Evolutionary conservation across 2,329 filamentous ascomycete genomes (phyloP).

Genomic region (Colletotrichum costaricense): DNA sequence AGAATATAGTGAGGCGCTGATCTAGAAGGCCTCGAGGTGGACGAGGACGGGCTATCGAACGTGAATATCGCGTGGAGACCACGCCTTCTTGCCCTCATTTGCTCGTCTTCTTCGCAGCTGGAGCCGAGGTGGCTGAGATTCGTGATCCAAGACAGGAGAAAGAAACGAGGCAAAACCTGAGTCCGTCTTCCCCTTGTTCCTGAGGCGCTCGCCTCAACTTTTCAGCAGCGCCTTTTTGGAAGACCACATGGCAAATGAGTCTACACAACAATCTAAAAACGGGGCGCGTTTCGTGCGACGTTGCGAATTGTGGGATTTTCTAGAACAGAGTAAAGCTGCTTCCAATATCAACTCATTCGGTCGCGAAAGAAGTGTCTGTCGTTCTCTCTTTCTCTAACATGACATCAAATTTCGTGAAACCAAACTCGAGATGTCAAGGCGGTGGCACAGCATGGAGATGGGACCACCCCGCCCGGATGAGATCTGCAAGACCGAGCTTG

Average conservation of each 20-base stretch:
- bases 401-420: slow-evolving; percentile 20
- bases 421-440: slow-evolving; percentile 20
- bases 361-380: neutral
- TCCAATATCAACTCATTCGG: neutral
- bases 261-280: neutral
- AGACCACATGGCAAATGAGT: neutral
- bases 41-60: neutral
- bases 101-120: neutral
- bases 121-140: slow-evolving; percentile 7
- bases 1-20: neutral
- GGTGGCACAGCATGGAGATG: slow-evolving; percentile 29
- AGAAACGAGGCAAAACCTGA: neutral
- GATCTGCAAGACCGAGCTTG: slow-evolving; percentile 26
- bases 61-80: neutral
- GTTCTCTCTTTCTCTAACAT: neutral
- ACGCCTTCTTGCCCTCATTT: neutral
- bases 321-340: neutral
- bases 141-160: neutral
- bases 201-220: slow-evolving; percentile 15
- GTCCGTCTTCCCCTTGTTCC: neutral
- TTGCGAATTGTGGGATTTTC: neutral
- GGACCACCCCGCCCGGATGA: slow-evolving; percentile 15
- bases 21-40: slow-evolving; percentile 4
- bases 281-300: slow-evolving; percentile 11
- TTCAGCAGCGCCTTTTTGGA: neutral